phyloP scores from a whole-genome alignment of 2,329 filamentous ascomycete genomes.

The Aspergillus fumigatus region DNA sequence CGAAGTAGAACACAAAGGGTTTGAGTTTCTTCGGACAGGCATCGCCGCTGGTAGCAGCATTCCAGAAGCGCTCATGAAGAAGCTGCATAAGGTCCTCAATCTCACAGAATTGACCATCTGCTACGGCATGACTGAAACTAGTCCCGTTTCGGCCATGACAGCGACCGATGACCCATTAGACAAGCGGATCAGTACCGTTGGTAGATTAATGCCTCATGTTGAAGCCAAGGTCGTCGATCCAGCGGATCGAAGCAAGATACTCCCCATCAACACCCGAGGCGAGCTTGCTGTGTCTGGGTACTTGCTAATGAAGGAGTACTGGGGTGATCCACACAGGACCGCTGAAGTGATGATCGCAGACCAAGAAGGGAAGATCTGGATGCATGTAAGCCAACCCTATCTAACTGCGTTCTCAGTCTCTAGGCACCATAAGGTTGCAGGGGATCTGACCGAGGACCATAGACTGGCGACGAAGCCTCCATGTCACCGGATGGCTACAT shows the following conservation, averaged over 20 bases:
- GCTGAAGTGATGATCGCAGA: conserved; percentile 61
- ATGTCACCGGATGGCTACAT: conserved; percentile 84
- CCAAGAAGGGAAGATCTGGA: conserved; percentile 64
- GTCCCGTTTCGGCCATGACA: conserved; percentile 69
- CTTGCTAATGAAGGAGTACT: conserved; percentile 87
- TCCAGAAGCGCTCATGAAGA: conserved; percentile 66
- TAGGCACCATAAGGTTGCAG: neutral
- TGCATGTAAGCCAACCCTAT: conserved; percentile 51
- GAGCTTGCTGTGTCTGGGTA: conserved; percentile 84
- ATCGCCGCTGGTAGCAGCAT: conserved; percentile 87
- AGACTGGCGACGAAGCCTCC: conserved; percentile 83
- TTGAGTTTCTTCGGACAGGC: conserved; percentile 71
- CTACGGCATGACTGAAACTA: conserved; percentile 96
- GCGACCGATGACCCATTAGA: conserved; percentile 67
- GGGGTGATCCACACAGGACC: conserved; percentile 66
- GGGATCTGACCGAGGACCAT: neutral
- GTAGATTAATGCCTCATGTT: conserved; percentile 79
- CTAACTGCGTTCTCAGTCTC: neutral
- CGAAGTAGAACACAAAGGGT: conserved; percentile 47
- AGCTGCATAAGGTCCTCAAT: conserved; percentile 67
- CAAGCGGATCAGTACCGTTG: conserved; percentile 71
- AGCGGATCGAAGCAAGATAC: conserved; percentile 51
- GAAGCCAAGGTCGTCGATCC: conserved; percentile 72
- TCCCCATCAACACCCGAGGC: conserved; percentile 64
- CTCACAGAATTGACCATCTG: conserved; percentile 83